Evolutionary conservation across 2,329 filamentous ascomycete genomes (phyloP).

Genomic region (Aureobasidium zeae): DNA sequence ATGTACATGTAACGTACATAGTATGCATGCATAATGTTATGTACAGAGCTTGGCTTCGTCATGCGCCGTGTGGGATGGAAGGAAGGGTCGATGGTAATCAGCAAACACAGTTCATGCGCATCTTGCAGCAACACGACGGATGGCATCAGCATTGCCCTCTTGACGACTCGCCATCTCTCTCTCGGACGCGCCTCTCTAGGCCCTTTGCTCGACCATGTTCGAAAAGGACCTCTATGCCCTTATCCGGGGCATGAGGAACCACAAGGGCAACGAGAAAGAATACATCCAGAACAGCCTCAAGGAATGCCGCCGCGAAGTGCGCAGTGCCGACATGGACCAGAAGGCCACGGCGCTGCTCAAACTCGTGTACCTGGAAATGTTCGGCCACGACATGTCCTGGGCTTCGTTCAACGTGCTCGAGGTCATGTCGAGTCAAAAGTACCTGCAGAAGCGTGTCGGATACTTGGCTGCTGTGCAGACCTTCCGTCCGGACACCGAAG

Average conservation of each 20-base stretch:
- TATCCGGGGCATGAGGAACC: slow-evolving; percentile 87
- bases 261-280: slow-evolving; percentile 89
- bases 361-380: slow-evolving; percentile 96
- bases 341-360: slow-evolving; percentile 95
- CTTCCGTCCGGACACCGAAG: slow-evolving; percentile 90
- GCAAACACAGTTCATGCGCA: slow-evolving; percentile 5
- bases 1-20: too few relatives aligned
- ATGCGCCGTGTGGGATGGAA: too few relatives aligned
- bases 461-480: slow-evolving; percentile 94
- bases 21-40: too few relatives aligned
- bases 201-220: slow-evolving; percentile 55
- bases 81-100: too few relatives aligned
- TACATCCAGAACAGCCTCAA: slow-evolving; percentile 90
- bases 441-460: slow-evolving; percentile 88
- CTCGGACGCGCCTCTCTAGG: background rate
- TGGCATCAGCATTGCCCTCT: too few relatives aligned
- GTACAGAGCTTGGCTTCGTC: too few relatives aligned
- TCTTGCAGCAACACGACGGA: too few relatives aligned
- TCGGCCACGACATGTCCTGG: slow-evolving; percentile 99
- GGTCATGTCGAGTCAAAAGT: slow-evolving; percentile 95
- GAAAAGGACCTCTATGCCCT: slow-evolving; percentile 99
- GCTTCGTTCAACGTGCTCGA: slow-evolving; percentile 96
- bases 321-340: slow-evolving; percentile 89
- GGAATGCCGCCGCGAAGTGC: slow-evolving; percentile 91
- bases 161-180: background rate